Percentiles rank a stretch among this genome's conserved stretches.
Evolutionary conservation across 768 basidiomycete species (phyloP).

Genomic region (Trametes cinnabarina): DNA sequence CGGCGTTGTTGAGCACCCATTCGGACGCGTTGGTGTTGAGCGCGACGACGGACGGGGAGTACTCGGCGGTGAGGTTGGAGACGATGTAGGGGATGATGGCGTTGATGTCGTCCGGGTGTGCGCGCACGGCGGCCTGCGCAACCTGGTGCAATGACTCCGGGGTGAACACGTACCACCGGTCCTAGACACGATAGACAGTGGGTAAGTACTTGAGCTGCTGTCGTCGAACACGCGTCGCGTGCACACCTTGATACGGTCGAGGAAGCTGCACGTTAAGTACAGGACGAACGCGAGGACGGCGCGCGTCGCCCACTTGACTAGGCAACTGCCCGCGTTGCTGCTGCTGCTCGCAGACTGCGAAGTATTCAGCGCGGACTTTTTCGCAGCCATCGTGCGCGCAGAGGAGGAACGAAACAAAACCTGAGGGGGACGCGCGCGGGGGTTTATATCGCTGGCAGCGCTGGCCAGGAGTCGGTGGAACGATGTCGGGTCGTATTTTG

Average conservation of each 20-base stretch:
- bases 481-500: slow-evolving; percentile 2
- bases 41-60: slow-evolving; percentile 59
- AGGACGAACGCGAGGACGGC: slow-evolving; percentile 28
- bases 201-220: no score
- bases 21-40: slow-evolving; percentile 60
- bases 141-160: slow-evolving; percentile 70
- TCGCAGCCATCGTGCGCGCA: slow-evolving; percentile 8
- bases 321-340: not conserved
- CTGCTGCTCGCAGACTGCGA: not conserved
- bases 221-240: no score
- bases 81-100: slow-evolving; percentile 83
- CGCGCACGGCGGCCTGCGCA: slow-evolving; percentile 67
- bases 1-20: slow-evolving; percentile 97
- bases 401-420: not conserved
- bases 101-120: slow-evolving; percentile 59
- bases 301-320: slow-evolving; percentile 35
- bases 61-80: slow-evolving; percentile 69
- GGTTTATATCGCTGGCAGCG: not conserved
- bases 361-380: slow-evolving; percentile 3
- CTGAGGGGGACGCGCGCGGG: not conserved
- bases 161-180: slow-evolving; percentile 86
- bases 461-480: not conserved
- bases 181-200: slow-evolving; percentile 39
- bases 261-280: slow-evolving; percentile 42
- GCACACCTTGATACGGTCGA: slow-evolving; percentile 67